Base-by-base conservation (phyloP, 2,329 filamentous ascomycete species). In the Clarireedia sp. region DNA sequence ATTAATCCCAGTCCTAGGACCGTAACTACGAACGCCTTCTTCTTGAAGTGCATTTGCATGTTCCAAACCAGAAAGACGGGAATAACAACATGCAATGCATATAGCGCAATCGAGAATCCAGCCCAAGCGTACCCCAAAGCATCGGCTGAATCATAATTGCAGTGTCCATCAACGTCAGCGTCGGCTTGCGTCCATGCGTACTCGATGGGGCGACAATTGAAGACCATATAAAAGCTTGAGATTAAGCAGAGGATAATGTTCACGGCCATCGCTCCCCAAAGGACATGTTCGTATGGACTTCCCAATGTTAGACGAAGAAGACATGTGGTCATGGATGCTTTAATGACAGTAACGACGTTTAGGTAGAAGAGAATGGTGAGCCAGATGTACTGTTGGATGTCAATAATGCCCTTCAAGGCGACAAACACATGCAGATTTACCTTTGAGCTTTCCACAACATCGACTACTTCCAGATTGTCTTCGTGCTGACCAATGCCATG, bases 1-100 rank as follows among this genome's bases (percentile, higher is more conserved):
- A 56, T 33, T 23, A 56, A n/a, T 24, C 54, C 54, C 10, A 56
- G n/a, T 16, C 54, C 48, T 14, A 56, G 23, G 10, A 52, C 48
- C 6, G 33, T 14, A 29, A 52, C 36, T 12, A 56, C 48, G 3
- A 52, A 53, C 1, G 26, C 17, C 48, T 56, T 56, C 8, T 43
- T 52, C 12, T 47, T 51, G 17, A 46, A 26, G 14, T 52, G 37
- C 54, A 56, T 56, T 36, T 56, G 48, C 48, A 56, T 50, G 29
- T 52, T 19, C 54, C 54, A 56, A 45, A 56, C 48, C 12, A 56
- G 24, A 16, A 45, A 26, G 19, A 53, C 49, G 2, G 54, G 54
- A 29, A 53, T 40, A 2, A 56, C 19, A 9, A 45, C 51, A 26
- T 52, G 43, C 14, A 56, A 40, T 16, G 47, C 29, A 17, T 56